Conservation (phyloP, 2,329 filamentous ascomycete species). For the Fusarium torreyae region DNA sequence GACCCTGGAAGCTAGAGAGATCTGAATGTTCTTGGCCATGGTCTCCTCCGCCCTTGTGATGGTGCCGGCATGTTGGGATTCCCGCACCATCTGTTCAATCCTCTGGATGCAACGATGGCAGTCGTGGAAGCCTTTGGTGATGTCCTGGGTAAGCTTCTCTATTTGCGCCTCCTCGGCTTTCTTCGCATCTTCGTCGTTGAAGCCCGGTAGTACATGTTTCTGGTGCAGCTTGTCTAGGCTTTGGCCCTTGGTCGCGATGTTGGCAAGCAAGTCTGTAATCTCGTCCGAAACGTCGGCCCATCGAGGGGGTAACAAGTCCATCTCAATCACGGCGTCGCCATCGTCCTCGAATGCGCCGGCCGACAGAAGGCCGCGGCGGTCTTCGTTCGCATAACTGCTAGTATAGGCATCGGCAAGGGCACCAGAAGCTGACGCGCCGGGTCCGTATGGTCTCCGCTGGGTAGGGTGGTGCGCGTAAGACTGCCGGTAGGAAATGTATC, state of each 20-base stretch:
- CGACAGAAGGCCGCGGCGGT: conserved; percentile 86
- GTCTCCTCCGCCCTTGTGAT: conserved; percentile 89
- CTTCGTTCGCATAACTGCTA: conserved; percentile 64
- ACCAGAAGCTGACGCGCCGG: conserved; percentile 63
- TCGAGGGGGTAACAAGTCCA: conserved; percentile 94
- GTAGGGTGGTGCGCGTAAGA: conserved; percentile 96
- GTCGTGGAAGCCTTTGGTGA: conserved; percentile 89
- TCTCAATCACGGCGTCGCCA: conserved; percentile 96
- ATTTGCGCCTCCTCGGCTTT: conserved; percentile 90
- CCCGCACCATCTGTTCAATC: conserved; percentile 88
- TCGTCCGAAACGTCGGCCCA: conserved; percentile 98
- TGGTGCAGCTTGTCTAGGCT: conserved; percentile 93
- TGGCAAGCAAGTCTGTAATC: conserved; percentile 84
- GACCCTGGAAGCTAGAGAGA: conserved; percentile 87
- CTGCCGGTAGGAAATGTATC: conserved; percentile 99
- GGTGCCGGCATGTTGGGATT: conserved; percentile 79
- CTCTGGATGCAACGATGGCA: conserved; percentile 92
- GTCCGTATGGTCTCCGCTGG: conserved; percentile 82
- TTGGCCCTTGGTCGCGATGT: conserved; percentile 86
- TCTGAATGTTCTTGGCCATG: conserved; percentile 97
- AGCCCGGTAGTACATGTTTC: conserved; percentile 96
- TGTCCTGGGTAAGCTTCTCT: conserved; percentile 88
- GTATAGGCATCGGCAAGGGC: conserved; percentile 73
- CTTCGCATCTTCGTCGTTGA: conserved; percentile 95
- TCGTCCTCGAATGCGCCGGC: conserved; percentile 84